A percentile compares a stretch with the other conserved stretches of the same genome.
Evolutionary conservation across 2,329 filamentous ascomycete species (phyloP).

Genomic region (Harringtonia aguacate): DNA sequence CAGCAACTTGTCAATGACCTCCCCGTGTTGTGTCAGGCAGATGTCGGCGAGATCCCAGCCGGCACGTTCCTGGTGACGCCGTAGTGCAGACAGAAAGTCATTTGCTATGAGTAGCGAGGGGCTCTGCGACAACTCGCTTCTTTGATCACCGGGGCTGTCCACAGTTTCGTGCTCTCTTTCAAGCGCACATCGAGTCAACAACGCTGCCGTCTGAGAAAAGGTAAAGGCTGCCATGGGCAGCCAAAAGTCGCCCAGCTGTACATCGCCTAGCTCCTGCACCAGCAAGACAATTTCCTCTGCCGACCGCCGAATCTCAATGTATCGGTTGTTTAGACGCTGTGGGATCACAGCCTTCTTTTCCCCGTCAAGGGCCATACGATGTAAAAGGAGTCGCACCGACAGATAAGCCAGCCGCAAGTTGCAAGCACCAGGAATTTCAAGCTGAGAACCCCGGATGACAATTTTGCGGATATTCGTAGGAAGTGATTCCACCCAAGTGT

Average conservation of each 20-base stretch:
- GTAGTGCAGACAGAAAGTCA: not conserved
- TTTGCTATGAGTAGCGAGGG: not conserved
- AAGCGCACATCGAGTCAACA: constrained; percentile 1
- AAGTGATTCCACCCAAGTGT: not conserved
- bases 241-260: constrained; percentile 5
- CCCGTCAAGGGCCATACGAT: constrained; percentile 34
- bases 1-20: not conserved
- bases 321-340: not conserved
- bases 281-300: constrained; percentile 4
- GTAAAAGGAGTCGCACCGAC: constrained; percentile 32
- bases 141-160: too few species aligned
- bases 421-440: constrained; percentile 24
- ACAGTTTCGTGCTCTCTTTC: not conserved
- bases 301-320: not conserved
- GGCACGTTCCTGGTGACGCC: constrained; percentile 5
- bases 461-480: not conserved
- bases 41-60: constrained; percentile 41
- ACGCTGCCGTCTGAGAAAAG: not conserved
- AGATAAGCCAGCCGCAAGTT: constrained; percentile 42
- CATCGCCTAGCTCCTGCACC: not conserved
- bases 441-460: not conserved
- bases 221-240: constrained; percentile 2
- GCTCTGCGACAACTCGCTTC: not conserved
- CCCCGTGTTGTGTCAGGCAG: constrained; percentile 28
- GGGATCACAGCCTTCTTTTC: not conserved